Percentiles rank a stretch among this genome's conserved stretches.
Evolutionary conservation across 208 protist genomes (phyloP).

Genomic region (Ichthyophonus hoferi): DNA sequence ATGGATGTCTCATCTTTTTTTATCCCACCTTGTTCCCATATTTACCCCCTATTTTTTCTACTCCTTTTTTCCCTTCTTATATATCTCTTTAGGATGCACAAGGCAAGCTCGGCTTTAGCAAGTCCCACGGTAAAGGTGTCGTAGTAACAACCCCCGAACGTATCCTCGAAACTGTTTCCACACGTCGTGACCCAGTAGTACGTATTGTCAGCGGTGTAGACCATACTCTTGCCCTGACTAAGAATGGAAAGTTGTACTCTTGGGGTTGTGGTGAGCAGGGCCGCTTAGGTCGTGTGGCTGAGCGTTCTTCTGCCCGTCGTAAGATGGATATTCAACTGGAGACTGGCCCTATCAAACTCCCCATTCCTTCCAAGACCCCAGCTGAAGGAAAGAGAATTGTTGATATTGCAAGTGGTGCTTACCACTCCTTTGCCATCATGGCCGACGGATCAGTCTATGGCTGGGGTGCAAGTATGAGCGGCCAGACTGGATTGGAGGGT

Average conservation of each 20-base stretch:
- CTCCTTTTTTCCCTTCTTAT: too few relatives aligned
- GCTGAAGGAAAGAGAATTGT: not conserved
- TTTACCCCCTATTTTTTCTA: too few relatives aligned
- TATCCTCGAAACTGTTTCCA: not conserved
- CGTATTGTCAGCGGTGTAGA: conserved; percentile 2
- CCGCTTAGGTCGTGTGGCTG: not conserved
- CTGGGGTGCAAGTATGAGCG: conserved; percentile 8
- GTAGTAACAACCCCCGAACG: not conserved
- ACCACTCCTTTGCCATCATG: conserved; percentile 14
- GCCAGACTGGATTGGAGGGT: not conserved
- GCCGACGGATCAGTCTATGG: not conserved
- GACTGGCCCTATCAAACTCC: not conserved
- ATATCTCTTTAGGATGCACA: not conserved
- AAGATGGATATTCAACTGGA: not conserved
- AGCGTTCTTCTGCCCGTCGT: not conserved
- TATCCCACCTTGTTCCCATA: too few relatives aligned
- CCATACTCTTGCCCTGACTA: conserved; percentile 10
- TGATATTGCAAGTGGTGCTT: not conserved
- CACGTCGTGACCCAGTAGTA: not conserved
- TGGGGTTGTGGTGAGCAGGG: conserved; percentile 25
- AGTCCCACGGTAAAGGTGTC: not conserved
- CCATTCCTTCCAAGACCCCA: not conserved
- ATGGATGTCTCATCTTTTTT: too few relatives aligned
- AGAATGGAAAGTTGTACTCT: not conserved
- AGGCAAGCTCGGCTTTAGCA: not conserved